A percentile compares a stretch with the other conserved stretches of the same genome.
phyloP scores from a whole-genome alignment of 2,329 filamentous ascomycete genomes.

The Sclerotinia borealis region DNA sequence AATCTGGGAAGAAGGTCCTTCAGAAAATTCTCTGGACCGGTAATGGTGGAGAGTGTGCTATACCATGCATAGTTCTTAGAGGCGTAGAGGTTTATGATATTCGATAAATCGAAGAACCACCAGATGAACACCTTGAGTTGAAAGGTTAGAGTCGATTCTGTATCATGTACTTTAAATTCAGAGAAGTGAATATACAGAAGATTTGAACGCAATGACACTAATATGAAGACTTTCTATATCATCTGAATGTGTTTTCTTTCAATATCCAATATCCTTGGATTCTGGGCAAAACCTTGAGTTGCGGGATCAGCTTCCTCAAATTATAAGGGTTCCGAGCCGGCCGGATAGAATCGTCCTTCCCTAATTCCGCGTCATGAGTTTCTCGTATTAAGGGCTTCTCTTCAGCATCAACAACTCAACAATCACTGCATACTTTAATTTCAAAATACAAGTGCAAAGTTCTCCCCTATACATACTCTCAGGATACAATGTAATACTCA shows the following conservation, averaged over 20 bases:
- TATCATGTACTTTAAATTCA: neutral
- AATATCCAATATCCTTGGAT: neutral
- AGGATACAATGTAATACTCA: conserved; percentile 13
- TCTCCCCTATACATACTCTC: neutral
- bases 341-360: neutral
- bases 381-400: neutral
- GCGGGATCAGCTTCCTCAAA: neutral
- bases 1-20: neutral
- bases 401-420: conserved; percentile 1
- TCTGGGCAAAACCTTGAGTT: neutral
- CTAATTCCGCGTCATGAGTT: conserved; percentile 4
- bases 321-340: neutral
- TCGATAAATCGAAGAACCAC: neutral
- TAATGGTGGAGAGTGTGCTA: conserved; percentile 2
- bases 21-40: neutral
- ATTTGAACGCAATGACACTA: neutral
- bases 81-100: conserved; percentile 1
- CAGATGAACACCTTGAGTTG: neutral
- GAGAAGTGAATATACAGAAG: neutral
- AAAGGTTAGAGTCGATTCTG: neutral
- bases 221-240: neutral
- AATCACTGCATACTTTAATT: neutral
- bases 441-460: neutral
- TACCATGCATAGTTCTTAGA: neutral
- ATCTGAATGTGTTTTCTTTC: neutral